Evolutionary conservation across 2,329 filamentous ascomycete species (phyloP).

Genomic region (Fusarium scirpi): DNA sequence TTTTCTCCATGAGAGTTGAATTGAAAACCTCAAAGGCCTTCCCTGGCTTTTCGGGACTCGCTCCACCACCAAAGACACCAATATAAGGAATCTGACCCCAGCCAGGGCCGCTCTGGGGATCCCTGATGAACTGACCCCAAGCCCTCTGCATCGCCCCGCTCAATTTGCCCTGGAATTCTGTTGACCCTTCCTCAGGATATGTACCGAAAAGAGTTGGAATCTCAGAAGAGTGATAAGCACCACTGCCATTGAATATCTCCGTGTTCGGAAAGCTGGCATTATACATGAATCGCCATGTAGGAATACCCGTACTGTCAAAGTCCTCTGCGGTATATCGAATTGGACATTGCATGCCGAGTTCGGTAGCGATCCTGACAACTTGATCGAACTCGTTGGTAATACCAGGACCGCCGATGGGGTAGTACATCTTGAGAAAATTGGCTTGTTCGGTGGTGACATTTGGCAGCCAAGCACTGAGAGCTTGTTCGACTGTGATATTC

Average conservation of each 20-base stretch:
- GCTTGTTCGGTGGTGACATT: background rate
- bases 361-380: constrained; percentile 35
- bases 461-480: background rate
- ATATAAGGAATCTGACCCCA: constrained; percentile 43
- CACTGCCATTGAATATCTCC: constrained; percentile 52
- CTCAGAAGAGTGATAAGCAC: constrained; percentile 62
- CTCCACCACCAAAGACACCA: constrained; percentile 44
- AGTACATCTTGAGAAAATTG: constrained; percentile 18
- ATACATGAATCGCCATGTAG: constrained; percentile 60
- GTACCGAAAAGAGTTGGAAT: constrained; percentile 59
- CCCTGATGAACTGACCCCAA: constrained; percentile 48
- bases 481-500: background rate
- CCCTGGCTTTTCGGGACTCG: constrained; percentile 4
- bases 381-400: constrained; percentile 37
- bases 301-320: constrained; percentile 50
- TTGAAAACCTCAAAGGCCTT: constrained; percentile 12
- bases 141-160: constrained; percentile 45
- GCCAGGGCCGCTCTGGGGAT: constrained; percentile 43
- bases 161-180: constrained; percentile 34
- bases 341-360: constrained; percentile 42
- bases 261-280: constrained; percentile 62
- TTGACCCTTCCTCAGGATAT: constrained; percentile 36
- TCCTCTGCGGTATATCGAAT: constrained; percentile 47
- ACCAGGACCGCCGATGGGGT: constrained; percentile 29
- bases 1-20: constrained; percentile 7